Evolutionary conservation across 768 basidiomycete genomes (phyloP), one percentile per base, ranked within the genome.

Genomic region (Trichaptum fuscoviolaceum): DNA sequence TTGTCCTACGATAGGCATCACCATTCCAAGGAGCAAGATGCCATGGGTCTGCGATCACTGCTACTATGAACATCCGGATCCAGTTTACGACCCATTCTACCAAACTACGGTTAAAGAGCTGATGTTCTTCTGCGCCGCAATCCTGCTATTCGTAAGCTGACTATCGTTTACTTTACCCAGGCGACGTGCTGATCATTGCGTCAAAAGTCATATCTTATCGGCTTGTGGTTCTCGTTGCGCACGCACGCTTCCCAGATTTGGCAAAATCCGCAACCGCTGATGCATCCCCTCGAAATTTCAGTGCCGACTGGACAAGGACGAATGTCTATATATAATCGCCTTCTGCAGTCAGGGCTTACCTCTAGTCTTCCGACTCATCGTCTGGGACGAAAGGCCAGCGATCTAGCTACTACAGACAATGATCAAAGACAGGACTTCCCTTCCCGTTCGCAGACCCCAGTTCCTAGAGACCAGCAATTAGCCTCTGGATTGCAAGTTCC

Each of bases 221-320:
- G 97, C 36, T 82, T 99, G 0, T 99, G 97, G 97, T 99, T 99
- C 81, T 98, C 97, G 52, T 87, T 99, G 20, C 90, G 94, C 61
- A 99, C 97, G 1, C 97, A 99, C 74, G 97, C 97, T 7, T 89
- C 91, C 17, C 97, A 99, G 75, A 99, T 99, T 71, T 99, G 97
- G 97, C 95, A 99, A 75, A 98, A 99, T 74, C 96, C 96, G 2
- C 95, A 91, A 68, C 90, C 88, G 62, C 81, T 95, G 2, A 77
- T 95, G 64, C 87, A 93, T 42, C 79, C 85, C 1, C 76, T 85
- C 63, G 92, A 93, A 58, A 72, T 89, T 20, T 81, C 85, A 6
- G 74, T 80, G 18, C 80, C 80, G 6, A 24, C 68, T 1, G 70
- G 71, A 9, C 68, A 73, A 30, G 80, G 83, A 27, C 85, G 92